Evolutionary conservation across 2,329 filamentous ascomycete genomes (phyloP).

Genomic region (Aspergillus thermomutatus): DNA sequence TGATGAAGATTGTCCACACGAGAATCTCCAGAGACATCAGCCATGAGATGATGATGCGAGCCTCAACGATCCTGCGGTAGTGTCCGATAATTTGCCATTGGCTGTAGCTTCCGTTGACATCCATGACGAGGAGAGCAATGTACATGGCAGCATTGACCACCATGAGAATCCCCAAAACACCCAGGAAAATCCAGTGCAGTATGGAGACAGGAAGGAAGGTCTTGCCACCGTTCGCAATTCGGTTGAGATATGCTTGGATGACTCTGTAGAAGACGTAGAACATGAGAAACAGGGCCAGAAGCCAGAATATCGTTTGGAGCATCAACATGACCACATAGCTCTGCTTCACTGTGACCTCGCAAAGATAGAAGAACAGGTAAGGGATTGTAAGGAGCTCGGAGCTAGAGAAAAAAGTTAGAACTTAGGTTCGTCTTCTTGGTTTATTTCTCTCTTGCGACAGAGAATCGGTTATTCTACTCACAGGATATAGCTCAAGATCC

Average conservation of each 20-base stretch:
- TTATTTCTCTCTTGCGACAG: neutral
- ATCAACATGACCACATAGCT: slow-evolving; percentile 21
- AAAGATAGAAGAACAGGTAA: slow-evolving; percentile 13
- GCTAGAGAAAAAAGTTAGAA: slow-evolving; percentile 4
- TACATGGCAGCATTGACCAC: slow-evolving; percentile 14
- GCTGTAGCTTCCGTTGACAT: neutral
- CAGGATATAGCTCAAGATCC: slow-evolving; percentile 14
- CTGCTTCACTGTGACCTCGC: slow-evolving; percentile 12
- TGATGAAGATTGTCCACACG: slow-evolving; percentile 16
- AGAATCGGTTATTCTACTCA: neutral
- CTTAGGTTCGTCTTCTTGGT: neutral
- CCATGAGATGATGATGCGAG: slow-evolving; percentile 15
- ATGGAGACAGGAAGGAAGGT: slow-evolving; percentile 9
- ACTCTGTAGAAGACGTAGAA: slow-evolving; percentile 20
- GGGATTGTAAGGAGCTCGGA: slow-evolving; percentile 6
- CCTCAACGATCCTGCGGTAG: slow-evolving; percentile 6
- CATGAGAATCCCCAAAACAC: slow-evolving; percentile 7
- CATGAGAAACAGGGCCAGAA: slow-evolving; percentile 10
- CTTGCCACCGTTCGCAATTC: slow-evolving; percentile 13
- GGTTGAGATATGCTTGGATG: slow-evolving; percentile 16
- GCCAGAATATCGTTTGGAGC: slow-evolving; percentile 16
- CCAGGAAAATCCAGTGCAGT: slow-evolving; percentile 17
- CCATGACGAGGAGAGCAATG: slow-evolving; percentile 6
- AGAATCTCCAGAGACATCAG: slow-evolving; percentile 21
- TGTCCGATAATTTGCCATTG: neutral